phyloP scores from a whole-genome alignment of 352 stramenopile genomes.

The Saprolegnia parasitica region DNA sequence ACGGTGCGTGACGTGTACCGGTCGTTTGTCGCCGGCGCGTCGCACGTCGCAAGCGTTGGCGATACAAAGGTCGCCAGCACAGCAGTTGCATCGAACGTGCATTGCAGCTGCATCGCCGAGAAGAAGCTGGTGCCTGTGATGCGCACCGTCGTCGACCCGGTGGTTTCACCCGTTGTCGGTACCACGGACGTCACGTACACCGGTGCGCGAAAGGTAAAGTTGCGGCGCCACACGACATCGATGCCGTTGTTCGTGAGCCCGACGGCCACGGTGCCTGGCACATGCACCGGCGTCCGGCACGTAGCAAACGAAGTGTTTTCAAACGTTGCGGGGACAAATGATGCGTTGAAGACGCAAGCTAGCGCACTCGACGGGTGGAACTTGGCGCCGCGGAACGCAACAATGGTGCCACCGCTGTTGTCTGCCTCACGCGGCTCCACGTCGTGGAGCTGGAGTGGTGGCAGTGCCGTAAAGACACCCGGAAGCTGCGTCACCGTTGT shows the following conservation, averaged over 20 bases:
- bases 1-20: background rate
- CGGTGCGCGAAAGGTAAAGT: constrained; percentile 25
- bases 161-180: background rate
- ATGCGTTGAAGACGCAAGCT: constrained; percentile 59
- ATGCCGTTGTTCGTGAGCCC: constrained; percentile 59
- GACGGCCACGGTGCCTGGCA: constrained; percentile 31
- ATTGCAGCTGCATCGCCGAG: constrained; percentile 24
- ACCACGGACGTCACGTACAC: constrained; percentile 14
- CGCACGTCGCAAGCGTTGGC: constrained; percentile 23
- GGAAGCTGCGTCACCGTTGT: background rate
- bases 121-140: constrained; percentile 30
- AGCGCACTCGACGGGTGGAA: constrained; percentile 51
- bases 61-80: constrained; percentile 4
- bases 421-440: background rate
- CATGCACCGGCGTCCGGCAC: constrained; percentile 46
- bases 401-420: constrained; percentile 38
- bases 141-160: constrained; percentile 16
- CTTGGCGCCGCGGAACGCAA: constrained; percentile 44
- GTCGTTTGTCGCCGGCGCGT: constrained; percentile 12
- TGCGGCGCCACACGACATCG: constrained; percentile 42
- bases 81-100: constrained; percentile 24
- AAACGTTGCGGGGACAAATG: constrained; percentile 50
- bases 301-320: constrained; percentile 55
- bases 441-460: constrained; percentile 1
- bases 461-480: background rate